Base-by-base conservation (phyloP, 345 rosid genomes). In the Anastatica hierochuntica region DNA sequence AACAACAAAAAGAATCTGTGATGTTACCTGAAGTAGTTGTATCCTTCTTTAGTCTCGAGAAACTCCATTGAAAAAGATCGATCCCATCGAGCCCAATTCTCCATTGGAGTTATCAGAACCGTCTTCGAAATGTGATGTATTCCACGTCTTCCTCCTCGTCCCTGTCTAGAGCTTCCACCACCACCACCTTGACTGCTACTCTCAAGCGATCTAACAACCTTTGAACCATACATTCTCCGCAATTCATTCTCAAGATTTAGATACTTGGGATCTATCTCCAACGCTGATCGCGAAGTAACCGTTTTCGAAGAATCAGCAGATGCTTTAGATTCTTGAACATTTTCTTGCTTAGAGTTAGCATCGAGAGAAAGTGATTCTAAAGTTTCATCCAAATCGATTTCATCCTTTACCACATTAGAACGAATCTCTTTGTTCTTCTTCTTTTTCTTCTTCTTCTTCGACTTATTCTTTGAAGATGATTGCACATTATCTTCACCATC, bases 11-110 rank as follows among this genome's bases (percentile, higher is more conserved):
- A n/a, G 38, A 37, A 16, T 1, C 11, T 29, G n/a, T n/a, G n/a
- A n/a, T n/a, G n/a, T 29, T 59, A 88, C 96, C 90, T 79, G 72
- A 89, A 85, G 75, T 78, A 72, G 62, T 80, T 72, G 69, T 36
- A 62, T 16, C 85, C 81, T 35, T 77, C 90, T 65, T 55, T 85
- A 9, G 79, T 75, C 71, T 83, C 94, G 33, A 85, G 73, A 73
- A 83, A 68, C 37, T 85, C 97, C 95, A 89, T 85, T 10, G 94
- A 81, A 51, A 89, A 63, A 58, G 94, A 83, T 27, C 88, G 84
- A 58, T 89, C 97, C 95, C 94, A 89, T 2, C 85, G 88, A 53
- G 85, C 67, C 97, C 97, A 89, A 46, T 79, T 83, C 43, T 89
- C 97, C 21, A 77, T 75, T 33, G 89, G 84, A 49, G 94, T 70